Evolutionary conservation across 352 stramenopile species (phyloP).

Genomic region (Phytophthora pistaciae): DNA sequence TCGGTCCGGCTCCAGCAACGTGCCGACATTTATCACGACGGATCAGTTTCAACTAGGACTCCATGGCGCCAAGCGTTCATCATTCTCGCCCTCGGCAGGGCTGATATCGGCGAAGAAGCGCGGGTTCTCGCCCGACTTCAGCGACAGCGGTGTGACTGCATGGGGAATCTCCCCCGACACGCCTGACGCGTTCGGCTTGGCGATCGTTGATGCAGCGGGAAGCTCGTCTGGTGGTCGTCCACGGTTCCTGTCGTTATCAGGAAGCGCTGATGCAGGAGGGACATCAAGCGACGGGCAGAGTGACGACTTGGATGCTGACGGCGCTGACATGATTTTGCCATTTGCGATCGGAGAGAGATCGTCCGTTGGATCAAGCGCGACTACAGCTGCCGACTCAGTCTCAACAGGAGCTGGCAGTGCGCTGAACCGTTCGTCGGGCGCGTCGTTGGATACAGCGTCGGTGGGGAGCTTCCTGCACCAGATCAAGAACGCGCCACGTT

Average conservation of each 20-base stretch:
- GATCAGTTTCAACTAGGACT: slow-evolving; percentile 54
- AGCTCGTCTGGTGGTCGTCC: slow-evolving; percentile 34
- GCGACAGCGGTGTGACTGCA: slow-evolving; percentile 57
- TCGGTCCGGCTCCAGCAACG: slow-evolving; percentile 46
- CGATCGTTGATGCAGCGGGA: slow-evolving; percentile 43
- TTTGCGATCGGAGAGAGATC: slow-evolving; percentile 69
- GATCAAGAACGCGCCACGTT: slow-evolving; percentile 76
- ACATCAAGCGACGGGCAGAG: slow-evolving; percentile 5
- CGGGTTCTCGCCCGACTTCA: slow-evolving; percentile 71
- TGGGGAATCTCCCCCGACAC: slow-evolving; percentile 80
- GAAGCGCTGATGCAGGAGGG: slow-evolving; percentile 15
- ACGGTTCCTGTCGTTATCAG: slow-evolving; percentile 54
- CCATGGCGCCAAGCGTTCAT: slow-evolving; percentile 24
- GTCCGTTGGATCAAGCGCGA: slow-evolving; percentile 41
- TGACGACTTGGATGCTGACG: slow-evolving; percentile 33
- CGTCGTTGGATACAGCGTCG: slow-evolving; percentile 61
- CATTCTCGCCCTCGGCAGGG: slow-evolving; percentile 22
- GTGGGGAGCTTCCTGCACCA: slow-evolving; percentile 85
- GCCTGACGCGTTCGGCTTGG: slow-evolving; percentile 69
- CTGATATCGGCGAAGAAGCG: slow-evolving; percentile 42
- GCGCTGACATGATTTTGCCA: slow-evolving; percentile 59
- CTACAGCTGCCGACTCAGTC: slow-evolving; percentile 56
- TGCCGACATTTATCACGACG: slow-evolving; percentile 68
- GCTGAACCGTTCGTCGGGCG: slow-evolving; percentile 20
- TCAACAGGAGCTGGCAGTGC: slow-evolving; percentile 30